Evolutionary conservation across 495 filamentous ascomycete genomes (phyloP), one percentile per base, ranked within the genome.

Genomic region (Darksidea phi): DNA sequence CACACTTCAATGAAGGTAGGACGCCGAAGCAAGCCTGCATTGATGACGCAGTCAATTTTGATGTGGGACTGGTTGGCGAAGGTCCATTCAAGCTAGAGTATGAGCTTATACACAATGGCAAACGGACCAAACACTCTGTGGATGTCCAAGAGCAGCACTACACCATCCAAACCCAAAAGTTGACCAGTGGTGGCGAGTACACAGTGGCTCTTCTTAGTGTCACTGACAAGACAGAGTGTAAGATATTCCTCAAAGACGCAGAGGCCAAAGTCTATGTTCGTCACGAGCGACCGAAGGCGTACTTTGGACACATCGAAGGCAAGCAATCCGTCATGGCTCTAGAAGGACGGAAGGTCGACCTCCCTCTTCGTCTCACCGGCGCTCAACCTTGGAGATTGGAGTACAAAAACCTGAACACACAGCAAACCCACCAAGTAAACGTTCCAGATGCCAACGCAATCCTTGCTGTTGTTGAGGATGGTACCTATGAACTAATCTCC

Each of bases 101-200:
- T 75, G 94, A 97, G 70, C 75, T 97, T 26, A 81, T 96, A n/a
- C 88, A 97, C 70, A 86, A 88, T 59, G 91, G 91, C 34, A 95
- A 88, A 75, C 82, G 90, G 50, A 84, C 80, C 23, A 86, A 88
- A 47, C 77, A 86, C 60, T 81, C 80, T 21, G 77, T 84, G n/a
- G 76, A 83, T 7, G 81, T 95, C 42, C 76, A 84, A 13, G 77
- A 75, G 12, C 73, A 79, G 20, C 65, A 78, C 17, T 84, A 85
- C 56, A 86, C 79, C 23, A 91, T 98, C 68, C 79, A 79, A 25
- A 97, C 92, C 0, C 79, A 86, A 1, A 79, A 81, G 25, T 75
- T 98, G 26, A 77, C 77, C 2, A 83, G 84, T 58, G 94, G 94
- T 50, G 94, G 94, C 48, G 90, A 96, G 66, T 95, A 97, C 70